phyloP scores from a whole-genome alignment of 805 yeast species.

The Jamesozyma spencerorum region DNA sequence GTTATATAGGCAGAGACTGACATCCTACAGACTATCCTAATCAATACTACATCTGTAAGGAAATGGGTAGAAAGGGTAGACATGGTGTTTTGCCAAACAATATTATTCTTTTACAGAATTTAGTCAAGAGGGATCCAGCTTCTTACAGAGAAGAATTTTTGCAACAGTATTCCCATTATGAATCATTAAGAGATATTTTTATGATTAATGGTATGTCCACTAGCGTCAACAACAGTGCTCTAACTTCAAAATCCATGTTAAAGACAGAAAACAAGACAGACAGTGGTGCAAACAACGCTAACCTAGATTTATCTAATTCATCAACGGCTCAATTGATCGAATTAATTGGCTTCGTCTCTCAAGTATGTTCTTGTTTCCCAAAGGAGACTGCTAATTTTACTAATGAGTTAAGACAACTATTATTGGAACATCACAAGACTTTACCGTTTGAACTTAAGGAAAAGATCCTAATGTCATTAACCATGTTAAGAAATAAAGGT shows the following conservation, averaged over 20 bases:
- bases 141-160: constrained; percentile 90
- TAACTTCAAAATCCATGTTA: no score
- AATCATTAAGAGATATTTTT: constrained; percentile 80
- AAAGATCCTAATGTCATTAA: constrained; percentile 79
- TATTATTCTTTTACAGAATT: constrained; percentile 81
- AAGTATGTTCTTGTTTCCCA: constrained; percentile 85
- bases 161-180: constrained; percentile 88
- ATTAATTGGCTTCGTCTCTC: constrained; percentile 81
- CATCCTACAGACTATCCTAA: background rate
- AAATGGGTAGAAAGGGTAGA: constrained; percentile 81
- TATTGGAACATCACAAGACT: constrained; percentile 68
- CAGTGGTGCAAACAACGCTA: constrained; percentile 7
- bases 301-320: constrained; percentile 11
- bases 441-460: constrained; percentile 81
- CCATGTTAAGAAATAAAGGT: constrained; percentile 82
- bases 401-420: constrained; percentile 58
- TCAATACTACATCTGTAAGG: background rate
- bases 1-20: background rate
- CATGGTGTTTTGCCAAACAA: constrained; percentile 91
- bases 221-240: constrained; percentile 3
- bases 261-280: background rate
- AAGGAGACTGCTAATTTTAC: constrained; percentile 82
- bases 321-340: constrained; percentile 54
- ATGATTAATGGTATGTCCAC: constrained; percentile 41
- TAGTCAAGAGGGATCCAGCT: constrained; percentile 88